Evolutionary conservation across 805 yeast species (phyloP), one percentile per base, ranked within the genome.

Genomic region (Wickerhamomyces rabaulensis): DNA sequence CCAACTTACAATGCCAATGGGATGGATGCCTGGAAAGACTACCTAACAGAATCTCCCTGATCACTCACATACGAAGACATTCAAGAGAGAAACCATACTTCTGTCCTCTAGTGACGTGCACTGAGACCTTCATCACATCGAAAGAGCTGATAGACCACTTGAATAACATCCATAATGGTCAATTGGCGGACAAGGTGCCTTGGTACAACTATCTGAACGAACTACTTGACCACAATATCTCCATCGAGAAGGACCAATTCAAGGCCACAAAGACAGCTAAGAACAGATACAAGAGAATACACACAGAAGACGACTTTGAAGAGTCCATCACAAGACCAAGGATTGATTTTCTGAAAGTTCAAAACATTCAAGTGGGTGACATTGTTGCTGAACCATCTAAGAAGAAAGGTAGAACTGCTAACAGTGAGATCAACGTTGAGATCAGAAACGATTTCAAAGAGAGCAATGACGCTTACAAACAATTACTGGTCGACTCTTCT

Each of bases 101-200:
- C 54, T 85, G 92, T 60, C 71, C 76, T 1, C 67, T 82, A 13
- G 87, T 87, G 2, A 87, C 82, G 52, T 85, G 92, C 61, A 75
- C 73, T 43, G 72, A 76, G 50, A 73, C 73, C 40, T 83, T 82
- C 56, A 73, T 79, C 0, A 62, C 84, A 45, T 69, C 81, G 1
- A 86, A 80, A 51, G 86, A 84, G 1, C 69, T 86, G 50, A 74
- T 81, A 17, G 76, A 79, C 52, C 92, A 86, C 62, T 69, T 83
- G 47, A 71, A 78, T 39, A 73, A 80, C 0, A 80, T 74, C 1
- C 91, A 84, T 58, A 41, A 39, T 9, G 41, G 40, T 12, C 37
- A 43, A 25, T 39, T 47, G 20, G 33, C 31, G 13, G 44, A 47
- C 2, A 26, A 25, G 15, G 44, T 53, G 26, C 44, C 49, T 12